Conservation (phyloP, 2,329 filamentous ascomycete genomes). For the Beauveria medogensis region DNA sequence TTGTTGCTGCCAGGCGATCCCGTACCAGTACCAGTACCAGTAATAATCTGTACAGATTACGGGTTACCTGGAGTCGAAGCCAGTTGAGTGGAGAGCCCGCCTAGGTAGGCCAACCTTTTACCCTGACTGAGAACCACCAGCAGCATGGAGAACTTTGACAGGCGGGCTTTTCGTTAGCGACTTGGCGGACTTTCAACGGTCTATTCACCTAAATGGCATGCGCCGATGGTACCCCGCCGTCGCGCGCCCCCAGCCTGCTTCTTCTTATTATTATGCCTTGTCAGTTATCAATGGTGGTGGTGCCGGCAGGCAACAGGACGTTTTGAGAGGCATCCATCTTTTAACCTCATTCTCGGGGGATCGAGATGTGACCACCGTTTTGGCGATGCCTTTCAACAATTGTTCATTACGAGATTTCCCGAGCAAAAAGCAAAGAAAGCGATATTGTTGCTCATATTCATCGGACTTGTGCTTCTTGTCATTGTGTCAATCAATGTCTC, state of each 20-base stretch:
- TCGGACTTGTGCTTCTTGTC: neutral
- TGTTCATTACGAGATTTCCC: too few species aligned
- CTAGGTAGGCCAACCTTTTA: neutral
- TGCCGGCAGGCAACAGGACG: neutral
- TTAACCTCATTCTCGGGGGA: too few species aligned
- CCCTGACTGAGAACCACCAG: neutral
- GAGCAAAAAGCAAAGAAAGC: too few species aligned
- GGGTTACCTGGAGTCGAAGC: neutral
- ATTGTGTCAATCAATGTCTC: neutral
- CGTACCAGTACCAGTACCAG: too few species aligned
- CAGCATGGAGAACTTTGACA: neutral
- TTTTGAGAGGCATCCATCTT: too few species aligned
- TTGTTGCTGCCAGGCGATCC: too few species aligned
- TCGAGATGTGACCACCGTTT: too few species aligned
- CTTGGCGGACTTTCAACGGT: neutral
- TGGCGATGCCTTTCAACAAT: too few species aligned
- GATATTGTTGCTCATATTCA: too few species aligned
- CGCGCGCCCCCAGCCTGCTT: neutral
- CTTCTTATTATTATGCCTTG: neutral
- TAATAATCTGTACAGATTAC: too few species aligned
- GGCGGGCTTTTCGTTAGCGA: neutral
- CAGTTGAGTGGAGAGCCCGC: slow-evolving; percentile 5
- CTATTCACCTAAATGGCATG: too few species aligned
- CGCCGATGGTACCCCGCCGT: too few species aligned
- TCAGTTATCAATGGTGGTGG: neutral